These are phyloP conservation scores for Zymoseptoria pseudotritici DNA, from an alignment of 2,329 filamentous ascomycete genomes.

Conservation along the genomic window DNA sequence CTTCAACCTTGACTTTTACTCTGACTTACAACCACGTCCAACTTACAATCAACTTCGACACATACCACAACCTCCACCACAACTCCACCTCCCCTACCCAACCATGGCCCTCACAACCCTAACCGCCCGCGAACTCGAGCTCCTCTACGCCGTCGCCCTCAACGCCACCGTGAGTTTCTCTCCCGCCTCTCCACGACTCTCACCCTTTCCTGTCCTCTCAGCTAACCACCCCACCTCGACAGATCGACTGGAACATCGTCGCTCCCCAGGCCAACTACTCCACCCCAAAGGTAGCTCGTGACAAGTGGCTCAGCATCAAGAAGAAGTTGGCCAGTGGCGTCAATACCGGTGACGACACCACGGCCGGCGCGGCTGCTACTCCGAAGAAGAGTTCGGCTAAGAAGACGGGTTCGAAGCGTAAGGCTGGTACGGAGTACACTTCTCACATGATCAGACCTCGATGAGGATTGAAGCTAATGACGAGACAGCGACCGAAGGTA, in stretches of 20 bases:
- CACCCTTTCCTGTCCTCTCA: too few species aligned
- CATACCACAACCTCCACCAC: neutral
- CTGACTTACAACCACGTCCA: neutral
- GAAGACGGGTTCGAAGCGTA: conserved; percentile 7
- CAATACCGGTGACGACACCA: neutral
- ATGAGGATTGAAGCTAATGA: neutral
- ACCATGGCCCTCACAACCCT: conserved; percentile 15
- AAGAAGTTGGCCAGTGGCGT: too few species aligned
- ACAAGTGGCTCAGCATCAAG: conserved; percentile 17
- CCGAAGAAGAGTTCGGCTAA: conserved; percentile 1
- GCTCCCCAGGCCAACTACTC: conserved; percentile 11
- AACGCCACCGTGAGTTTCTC: conserved; percentile 9
- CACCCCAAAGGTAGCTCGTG: conserved; percentile 18
- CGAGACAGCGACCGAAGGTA: neutral
- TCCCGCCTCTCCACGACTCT: neutral
- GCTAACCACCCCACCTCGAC: too few species aligned
- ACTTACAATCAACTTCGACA: neutral
- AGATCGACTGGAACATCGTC: conserved; percentile 20
- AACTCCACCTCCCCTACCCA: neutral
- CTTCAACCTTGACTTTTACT: neutral
- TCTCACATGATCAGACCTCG: neutral
- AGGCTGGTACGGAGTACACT: conserved; percentile 6
- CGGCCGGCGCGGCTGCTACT: neutral
- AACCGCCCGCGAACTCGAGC: conserved; percentile 14
- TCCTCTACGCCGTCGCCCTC: conserved; percentile 15